Base-by-base conservation (phyloP, 106 monocot species). In the Phalaenopsis aphrodite region DNA sequence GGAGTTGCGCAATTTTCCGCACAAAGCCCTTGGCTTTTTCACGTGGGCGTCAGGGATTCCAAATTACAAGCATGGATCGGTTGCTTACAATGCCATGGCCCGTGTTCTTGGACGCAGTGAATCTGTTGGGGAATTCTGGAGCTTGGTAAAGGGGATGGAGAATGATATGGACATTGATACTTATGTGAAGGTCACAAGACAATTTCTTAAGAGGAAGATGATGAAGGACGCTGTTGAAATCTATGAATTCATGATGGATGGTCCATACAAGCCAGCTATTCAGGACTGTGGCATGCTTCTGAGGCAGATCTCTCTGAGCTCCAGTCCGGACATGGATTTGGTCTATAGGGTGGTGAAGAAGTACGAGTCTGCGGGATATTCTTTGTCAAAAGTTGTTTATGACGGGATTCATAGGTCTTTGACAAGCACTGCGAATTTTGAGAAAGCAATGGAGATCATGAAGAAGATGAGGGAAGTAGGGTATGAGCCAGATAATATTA, bases 221-320 rank as follows among this genome's bases (percentile, higher is more conserved):
- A 75, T 89, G 79, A 82, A 83, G 75, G 94, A 90, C 18, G 90
- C 92, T 0, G 92, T 98, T 52, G 79, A 82, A 66, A 85, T 98
- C 41, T 98, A 94, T 24, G 98, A 98, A 79, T 57, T 84, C 56
- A 94, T 94, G 98, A 98, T 98, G 94, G 92, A 92, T 43, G 88
- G 98, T 2, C 92, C 98, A 23, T 98, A 89, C 83, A 94, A 91
- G 80, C 98, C 98, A 21, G 76, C 92, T 1, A 56, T 87, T 7
- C 88, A 94, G 68, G 94, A 98, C 24, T 92, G 94, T 41, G 85
- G 87, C 8, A 16, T 89, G 19, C 86, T 98, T 18, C 77, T 98
- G 9, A 78, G 98, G 86, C 87, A 85, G 69, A 94, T 98, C 41
- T 81, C 98, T 1, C 12, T 86, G 12, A 67, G 72, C n/a, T 77